Base-by-base conservation (phyloP, 225 moss, liverwort and hornwort species). In the Bryum argenteum region DNA sequence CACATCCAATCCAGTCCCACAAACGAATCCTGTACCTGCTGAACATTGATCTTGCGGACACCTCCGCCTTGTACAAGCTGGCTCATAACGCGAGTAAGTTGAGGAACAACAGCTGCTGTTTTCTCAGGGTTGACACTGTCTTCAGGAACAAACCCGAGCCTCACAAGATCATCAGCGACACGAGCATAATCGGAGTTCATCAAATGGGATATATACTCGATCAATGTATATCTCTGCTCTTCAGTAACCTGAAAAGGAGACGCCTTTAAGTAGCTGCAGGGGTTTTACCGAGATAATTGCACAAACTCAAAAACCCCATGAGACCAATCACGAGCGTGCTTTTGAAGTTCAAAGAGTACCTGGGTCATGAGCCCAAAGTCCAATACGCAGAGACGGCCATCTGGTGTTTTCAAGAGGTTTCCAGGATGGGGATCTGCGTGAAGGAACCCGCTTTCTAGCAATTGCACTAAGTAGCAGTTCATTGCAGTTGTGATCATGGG, bases 391-490 rank as follows among this genome's bases (percentile, higher is more conserved):
- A 96, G 93, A 26, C 84, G 90, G 50, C 96, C 96, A 67, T 96
- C 96, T 18, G 87, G 90, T 61, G 93, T 96, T 72, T 90, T 82
- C 54, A 96, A 67, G 53, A 96, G 91, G 81, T 96, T 96, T 21
- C 96, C 96, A 78, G 96, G 96, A 83, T 96, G 96, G 37, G 96
- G 96, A 77, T 96, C 96, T 52, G 96, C 96, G 58, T 96, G 96
- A 64, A 96, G 96, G 80, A 93, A 96, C 28, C 96, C 96, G 67
- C 90, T 90, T 79, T 96, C 96, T 39, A 96, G 87, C 37, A 96
- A 77, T 78, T 96, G 96, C 54, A 87, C 82, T 8, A 96, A 81
- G 76, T 96, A 93, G 75, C 96, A 96, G 60, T 96, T 96, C 77
- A 96, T 78, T 19, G 96, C 96, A 54, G 93, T 90, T 72, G 93